Evolutionary conservation across 768 basidiomycete genomes (phyloP), one percentile per base, ranked within the genome.

Genomic region (Myochromella boudieri): DNA sequence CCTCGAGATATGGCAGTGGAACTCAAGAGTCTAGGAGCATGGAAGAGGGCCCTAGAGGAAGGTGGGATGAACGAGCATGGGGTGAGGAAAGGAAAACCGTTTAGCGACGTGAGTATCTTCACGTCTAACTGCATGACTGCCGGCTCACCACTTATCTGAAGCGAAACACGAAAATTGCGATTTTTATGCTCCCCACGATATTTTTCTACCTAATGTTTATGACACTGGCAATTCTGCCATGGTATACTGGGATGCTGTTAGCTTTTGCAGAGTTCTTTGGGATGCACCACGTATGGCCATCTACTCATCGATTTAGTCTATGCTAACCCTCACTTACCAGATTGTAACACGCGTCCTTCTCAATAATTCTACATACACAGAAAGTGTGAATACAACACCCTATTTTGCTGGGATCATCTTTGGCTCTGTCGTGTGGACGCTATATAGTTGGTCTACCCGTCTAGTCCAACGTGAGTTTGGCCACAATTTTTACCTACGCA

Each of bases 1-100:
- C 83, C 95, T 38, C 75, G 87, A 49, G 97, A 98, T 57, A 95
- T 99, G 91, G 95, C 97, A 0, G 76, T 84, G 10, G 93, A 97
- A 65, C 72, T 98, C 37, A 97, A 97, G 68, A 91, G 89, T 52
- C 60, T 94, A 20, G 90, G 85, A 5, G 88, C 95, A 1, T 98
- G 88, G 85, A 87, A 85, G 61, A 80, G 87, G 11, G 95, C 91
- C 0, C 64, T 97, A 54, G 85, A 91, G 59, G 94, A 97, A 58
- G 89, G 90, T 12, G 91, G 91, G 0, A 77, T 87, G 74, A 80
- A 81, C 42, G 86, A 89, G 58, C 81, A 87, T 42, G 91, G 91
- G 1, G 65, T 81, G 28, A 78, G 79, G 57, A 81, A 77, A 56
- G 70, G 74, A 31, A 80, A 79, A 49, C 83, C 85, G 4, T 66